Percentiles rank a stretch among this genome's conserved stretches.
These are phyloP conservation scores for Paecilomyces sp. DNA, from an alignment of 2,329 filamentous ascomycete genomes.

Conservation along the genomic window DNA sequence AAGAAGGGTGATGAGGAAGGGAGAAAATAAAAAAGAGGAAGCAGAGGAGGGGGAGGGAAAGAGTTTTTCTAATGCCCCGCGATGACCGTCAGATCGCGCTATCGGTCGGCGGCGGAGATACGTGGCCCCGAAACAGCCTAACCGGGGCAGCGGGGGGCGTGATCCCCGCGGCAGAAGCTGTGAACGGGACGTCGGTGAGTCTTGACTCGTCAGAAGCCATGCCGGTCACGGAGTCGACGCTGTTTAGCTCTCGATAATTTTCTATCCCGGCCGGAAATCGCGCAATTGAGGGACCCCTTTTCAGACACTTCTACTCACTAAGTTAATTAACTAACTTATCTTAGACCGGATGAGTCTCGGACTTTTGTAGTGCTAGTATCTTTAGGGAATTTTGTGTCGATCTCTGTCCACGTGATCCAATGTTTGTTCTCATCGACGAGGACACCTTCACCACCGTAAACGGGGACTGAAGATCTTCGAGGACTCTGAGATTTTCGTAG, in stretches of 20 bases:
- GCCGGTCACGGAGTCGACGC: not conserved
- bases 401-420: not conserved
- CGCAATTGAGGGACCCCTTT: not conserved
- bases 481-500: not conserved
- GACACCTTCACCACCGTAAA: not conserved
- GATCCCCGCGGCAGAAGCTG: not conserved
- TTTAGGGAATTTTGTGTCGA: not conserved
- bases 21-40: not conserved
- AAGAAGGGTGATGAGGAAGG: not conserved
- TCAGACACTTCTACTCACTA: no score
- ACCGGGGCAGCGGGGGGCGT: not conserved
- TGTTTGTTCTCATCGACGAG: not conserved
- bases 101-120: slow-evolving; percentile 19
- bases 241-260: not conserved
- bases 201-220: not conserved
- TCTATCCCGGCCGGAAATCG: not conserved
- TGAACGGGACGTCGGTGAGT: not conserved
- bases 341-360: not conserved
- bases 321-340: not conserved
- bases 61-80: not conserved
- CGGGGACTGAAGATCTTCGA: not conserved
- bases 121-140: slow-evolving; percentile 6
- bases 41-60: not conserved
- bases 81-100: slow-evolving; percentile 4
- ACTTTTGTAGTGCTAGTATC: not conserved